These are phyloP conservation scores for Castanea mollissima DNA, from an alignment of 306 rosid genomes.

Conservation along the genomic window DNA sequence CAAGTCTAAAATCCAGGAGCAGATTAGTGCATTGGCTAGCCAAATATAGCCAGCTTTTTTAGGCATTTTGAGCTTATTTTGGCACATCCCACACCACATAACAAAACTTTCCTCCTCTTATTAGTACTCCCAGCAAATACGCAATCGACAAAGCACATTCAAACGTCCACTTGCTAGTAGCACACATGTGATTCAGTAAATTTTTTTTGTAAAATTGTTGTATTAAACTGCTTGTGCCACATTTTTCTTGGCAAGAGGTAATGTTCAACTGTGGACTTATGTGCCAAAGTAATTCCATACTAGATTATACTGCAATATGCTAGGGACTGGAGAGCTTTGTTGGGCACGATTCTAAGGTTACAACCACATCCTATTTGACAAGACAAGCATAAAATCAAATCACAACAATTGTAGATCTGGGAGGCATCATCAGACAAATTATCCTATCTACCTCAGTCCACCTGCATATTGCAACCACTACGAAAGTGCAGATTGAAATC, in stretches of 20 bases:
- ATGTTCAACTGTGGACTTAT: not conserved
- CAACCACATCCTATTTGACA: not conserved
- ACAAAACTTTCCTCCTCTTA: too few species aligned
- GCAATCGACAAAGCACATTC: too few species aligned
- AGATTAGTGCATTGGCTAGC: not conserved
- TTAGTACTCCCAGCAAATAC: too few species aligned
- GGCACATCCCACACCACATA: too few species aligned
- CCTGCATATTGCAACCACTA: not conserved
- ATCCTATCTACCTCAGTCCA: not conserved
- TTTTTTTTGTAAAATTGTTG: too few species aligned
- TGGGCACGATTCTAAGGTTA: not conserved
- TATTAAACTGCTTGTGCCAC: too few species aligned
- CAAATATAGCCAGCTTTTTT: too few species aligned
- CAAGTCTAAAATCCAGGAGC: not conserved
- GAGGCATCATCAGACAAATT: not conserved
- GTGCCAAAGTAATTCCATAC: not conserved
- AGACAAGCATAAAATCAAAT: not conserved
- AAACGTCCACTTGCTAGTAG: not conserved
- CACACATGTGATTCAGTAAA: too few species aligned
- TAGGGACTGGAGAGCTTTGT: not conserved
- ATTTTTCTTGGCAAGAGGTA: not conserved
- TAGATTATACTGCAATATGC: not conserved
- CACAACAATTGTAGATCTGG: not conserved
- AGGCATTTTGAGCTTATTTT: too few species aligned
- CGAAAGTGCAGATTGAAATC: too few species aligned